Conservation (phyloP, 805 yeast genomes). For the Cyberlindnera sargentensis region DNA sequence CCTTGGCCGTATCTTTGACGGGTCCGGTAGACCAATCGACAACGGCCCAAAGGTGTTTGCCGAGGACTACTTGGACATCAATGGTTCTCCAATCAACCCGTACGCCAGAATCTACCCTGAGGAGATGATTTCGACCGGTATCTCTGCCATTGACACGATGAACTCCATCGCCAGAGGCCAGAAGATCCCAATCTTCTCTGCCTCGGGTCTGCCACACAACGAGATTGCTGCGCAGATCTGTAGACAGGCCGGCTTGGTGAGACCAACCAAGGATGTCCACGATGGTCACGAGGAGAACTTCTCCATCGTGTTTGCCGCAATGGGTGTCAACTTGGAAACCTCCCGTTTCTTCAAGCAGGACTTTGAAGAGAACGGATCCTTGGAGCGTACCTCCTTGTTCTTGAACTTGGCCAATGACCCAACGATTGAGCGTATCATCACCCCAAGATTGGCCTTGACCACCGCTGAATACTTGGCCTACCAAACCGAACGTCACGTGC, state of each 20-base stretch:
- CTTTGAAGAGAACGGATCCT: slow-evolving; percentile 97
- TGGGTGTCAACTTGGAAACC: slow-evolving; percentile 99
- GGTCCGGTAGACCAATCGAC: slow-evolving; percentile 97
- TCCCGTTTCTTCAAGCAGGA: slow-evolving; percentile 98
- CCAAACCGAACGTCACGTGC: slow-evolving; percentile 98
- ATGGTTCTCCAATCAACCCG: slow-evolving; percentile 98
- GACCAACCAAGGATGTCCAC: slow-evolving; percentile 99
- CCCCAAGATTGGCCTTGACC: slow-evolving; percentile 97
- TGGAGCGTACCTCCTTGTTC: slow-evolving; percentile 95
- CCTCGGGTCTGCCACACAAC: slow-evolving; percentile 98
- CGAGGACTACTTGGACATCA: slow-evolving; percentile 96
- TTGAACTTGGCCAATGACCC: slow-evolving; percentile 98
- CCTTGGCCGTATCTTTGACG: slow-evolving; percentile 97
- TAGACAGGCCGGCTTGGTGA: slow-evolving; percentile 98
- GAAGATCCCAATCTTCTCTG: slow-evolving; percentile 97
- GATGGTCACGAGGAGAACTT: slow-evolving; percentile 99
- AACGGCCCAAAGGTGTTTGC: slow-evolving; percentile 98
- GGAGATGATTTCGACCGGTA: slow-evolving; percentile 99
- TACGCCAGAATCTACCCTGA: slow-evolving; percentile 98
- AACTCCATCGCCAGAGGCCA: slow-evolving; percentile 99
- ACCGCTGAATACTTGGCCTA: slow-evolving; percentile 98
- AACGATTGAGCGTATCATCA: slow-evolving; percentile 97
- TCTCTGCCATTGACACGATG: slow-evolving; percentile 98
- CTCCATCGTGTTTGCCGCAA: slow-evolving; percentile 98
- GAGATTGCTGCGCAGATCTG: slow-evolving; percentile 99